A percentile compares a stretch with the other conserved stretches of the same genome.
Conservation (phyloP, 1,284 basidiomycete genomes). For the Phellopilus nigrolimitatus region DNA sequence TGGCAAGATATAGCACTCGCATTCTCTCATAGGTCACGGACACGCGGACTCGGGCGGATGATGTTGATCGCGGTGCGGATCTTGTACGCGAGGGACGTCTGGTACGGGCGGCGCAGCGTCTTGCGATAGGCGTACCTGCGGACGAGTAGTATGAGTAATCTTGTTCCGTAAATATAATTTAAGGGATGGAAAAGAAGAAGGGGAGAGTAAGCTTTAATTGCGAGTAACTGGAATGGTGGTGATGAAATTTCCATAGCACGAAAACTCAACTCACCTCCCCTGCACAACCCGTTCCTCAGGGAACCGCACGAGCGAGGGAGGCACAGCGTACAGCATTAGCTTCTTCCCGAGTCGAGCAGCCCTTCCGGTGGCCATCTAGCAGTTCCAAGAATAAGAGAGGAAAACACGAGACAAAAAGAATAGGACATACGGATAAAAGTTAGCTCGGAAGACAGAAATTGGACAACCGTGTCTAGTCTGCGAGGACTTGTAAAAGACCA, state of each 20-base stretch:
- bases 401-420: neutral
- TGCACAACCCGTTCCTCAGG: neutral
- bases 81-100: conserved; percentile 3
- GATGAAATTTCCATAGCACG: too few relatives aligned
- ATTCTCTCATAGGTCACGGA: too few relatives aligned
- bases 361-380: neutral
- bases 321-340: neutral
- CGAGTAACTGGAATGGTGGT: too few relatives aligned
- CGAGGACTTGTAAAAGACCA: too few relatives aligned
- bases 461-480: too few relatives aligned
- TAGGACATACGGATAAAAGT: too few relatives aligned
- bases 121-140: neutral
- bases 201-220: too few relatives aligned
- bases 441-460: too few relatives aligned
- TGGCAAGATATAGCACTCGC: too few relatives aligned
- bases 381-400: neutral
- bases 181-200: neutral
- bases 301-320: neutral
- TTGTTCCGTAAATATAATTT: too few relatives aligned
- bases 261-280: neutral
- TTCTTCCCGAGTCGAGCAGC: neutral
- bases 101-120: neutral
- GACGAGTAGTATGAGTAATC: neutral
- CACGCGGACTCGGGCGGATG: neutral
- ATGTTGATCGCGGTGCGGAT: neutral